Evolutionary conservation across 352 stramenopile genomes (phyloP).

Genomic region (Globisporangium irregulare): DNA sequence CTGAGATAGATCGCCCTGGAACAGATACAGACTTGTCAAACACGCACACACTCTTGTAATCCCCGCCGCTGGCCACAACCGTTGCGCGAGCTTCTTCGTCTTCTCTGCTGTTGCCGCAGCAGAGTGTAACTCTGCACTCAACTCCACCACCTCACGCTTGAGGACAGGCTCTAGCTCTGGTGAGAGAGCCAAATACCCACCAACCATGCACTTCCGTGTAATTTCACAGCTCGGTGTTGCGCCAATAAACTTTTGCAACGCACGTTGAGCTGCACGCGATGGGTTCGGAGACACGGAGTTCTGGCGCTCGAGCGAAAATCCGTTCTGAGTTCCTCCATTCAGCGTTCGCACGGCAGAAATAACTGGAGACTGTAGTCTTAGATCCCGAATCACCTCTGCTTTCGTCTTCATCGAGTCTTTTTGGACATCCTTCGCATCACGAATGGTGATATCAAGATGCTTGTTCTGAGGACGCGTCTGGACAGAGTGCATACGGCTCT

Average conservation of each 20-base stretch:
- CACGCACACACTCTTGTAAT: conserved; percentile 82
- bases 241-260: conserved; percentile 69
- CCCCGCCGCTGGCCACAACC: conserved; percentile 72
- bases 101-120: conserved; percentile 63
- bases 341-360: not conserved
- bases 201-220: conserved; percentile 68
- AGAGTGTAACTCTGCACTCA: conserved; percentile 61
- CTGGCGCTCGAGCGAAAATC: conserved; percentile 21
- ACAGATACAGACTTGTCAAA: conserved; percentile 68
- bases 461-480: conserved; percentile 7
- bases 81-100: conserved; percentile 48
- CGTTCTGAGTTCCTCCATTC: not conserved
- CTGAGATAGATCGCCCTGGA: conserved; percentile 62
- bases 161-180: conserved; percentile 64
- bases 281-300: conserved; percentile 54
- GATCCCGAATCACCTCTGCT: conserved; percentile 17
- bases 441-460: conserved; percentile 2
- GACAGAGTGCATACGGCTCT: not conserved
- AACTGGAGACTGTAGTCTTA: conserved; percentile 12
- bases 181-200: conserved; percentile 54
- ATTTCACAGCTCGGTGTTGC: conserved; percentile 72
- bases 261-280: conserved; percentile 48
- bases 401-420: conserved; percentile 11
- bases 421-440: not conserved
- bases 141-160: conserved; percentile 59